phyloP scores from a whole-genome alignment of 2,329 filamentous ascomycete genomes.

The Sarocladium kiliense region DNA sequence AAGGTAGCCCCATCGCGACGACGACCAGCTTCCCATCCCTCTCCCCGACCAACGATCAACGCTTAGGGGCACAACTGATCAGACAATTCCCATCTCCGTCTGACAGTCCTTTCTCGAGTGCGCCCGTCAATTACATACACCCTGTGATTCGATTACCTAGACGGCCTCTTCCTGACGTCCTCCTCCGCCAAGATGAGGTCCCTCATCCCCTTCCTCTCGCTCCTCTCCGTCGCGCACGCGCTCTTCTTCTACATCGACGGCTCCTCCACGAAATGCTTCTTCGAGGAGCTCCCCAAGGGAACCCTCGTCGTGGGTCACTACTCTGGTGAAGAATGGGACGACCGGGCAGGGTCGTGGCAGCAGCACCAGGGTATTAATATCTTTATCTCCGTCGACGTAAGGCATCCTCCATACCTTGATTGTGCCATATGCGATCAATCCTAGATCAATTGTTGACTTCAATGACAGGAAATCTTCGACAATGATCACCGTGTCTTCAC shows the following conservation, averaged over 20 bases:
- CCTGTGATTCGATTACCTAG: not conserved
- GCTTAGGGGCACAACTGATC: constrained; percentile 4
- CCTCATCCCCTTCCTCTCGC: constrained; percentile 60
- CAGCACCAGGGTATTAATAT: constrained; percentile 74
- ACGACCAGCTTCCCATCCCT: not conserved
- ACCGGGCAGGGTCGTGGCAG: constrained; percentile 60
- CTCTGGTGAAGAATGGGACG: constrained; percentile 78
- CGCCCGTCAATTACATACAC: not conserved
- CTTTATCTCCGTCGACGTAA: constrained; percentile 83
- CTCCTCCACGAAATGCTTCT: constrained; percentile 86
- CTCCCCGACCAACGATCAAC: not conserved
- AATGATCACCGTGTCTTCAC: constrained; percentile 94
- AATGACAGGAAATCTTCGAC: constrained; percentile 88
- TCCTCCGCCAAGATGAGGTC: constrained; percentile 44
- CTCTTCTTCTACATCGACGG: constrained; percentile 96
- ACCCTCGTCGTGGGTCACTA: constrained; percentile 94
- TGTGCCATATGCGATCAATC: too few species aligned
- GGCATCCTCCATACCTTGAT: too few species aligned
- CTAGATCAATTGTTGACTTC: too few species aligned
- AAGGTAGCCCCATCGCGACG: constrained; percentile 9
- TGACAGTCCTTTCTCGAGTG: not conserved
- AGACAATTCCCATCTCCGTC: not conserved
- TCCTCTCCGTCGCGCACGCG: constrained; percentile 65
- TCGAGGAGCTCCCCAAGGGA: constrained; percentile 95
- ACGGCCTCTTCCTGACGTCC: not conserved